These are phyloP conservation scores for Phtheirospermum japonicum DNA, from an alignment of 257 asterid genomes.

Conservation along the genomic window DNA sequence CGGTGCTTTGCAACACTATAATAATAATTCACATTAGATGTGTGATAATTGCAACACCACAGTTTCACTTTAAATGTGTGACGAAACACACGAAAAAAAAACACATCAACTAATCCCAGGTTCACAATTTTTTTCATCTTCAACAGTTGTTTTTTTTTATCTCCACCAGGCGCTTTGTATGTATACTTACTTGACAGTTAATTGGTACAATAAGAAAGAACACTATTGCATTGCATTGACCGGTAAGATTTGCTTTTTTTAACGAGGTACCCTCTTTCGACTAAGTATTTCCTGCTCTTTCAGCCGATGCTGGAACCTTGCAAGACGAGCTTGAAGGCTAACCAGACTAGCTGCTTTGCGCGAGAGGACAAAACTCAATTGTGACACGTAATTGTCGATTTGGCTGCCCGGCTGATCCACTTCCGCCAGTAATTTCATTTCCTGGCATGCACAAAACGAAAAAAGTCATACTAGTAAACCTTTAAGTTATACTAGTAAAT, in stretches of 20 bases:
- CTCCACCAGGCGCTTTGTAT: slow-evolving; percentile 27
- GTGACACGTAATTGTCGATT: slow-evolving; percentile 80
- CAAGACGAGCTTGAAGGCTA: slow-evolving; percentile 96
- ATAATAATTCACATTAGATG: neutral
- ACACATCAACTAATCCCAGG: neutral
- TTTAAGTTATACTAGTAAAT: neutral
- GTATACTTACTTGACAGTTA: slow-evolving; percentile 13
- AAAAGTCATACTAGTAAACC: slow-evolving; percentile 16
- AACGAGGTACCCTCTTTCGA: slow-evolving; percentile 76
- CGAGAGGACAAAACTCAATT: slow-evolving; percentile 81
- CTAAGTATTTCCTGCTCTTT: slow-evolving; percentile 94
- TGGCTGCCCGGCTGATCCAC: slow-evolving; percentile 97
- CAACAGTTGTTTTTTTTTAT: slow-evolving; percentile 19
- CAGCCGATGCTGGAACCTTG: slow-evolving; percentile 92
- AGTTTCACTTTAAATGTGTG: no score
- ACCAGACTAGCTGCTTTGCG: slow-evolving; percentile 93
- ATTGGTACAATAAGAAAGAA: slow-evolving; percentile 37
- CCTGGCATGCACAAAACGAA: slow-evolving; percentile 48
- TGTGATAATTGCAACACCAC: no score
- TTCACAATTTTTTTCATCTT: slow-evolving; percentile 14
- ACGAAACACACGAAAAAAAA: no score
- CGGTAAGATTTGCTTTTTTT: slow-evolving; percentile 26
- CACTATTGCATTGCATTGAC: slow-evolving; percentile 18
- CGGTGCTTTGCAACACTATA: neutral
- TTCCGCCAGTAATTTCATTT: slow-evolving; percentile 91